phyloP scores from a whole-genome alignment of 148 eudicot genomes.

The Salicornia ramosissima region DNA sequence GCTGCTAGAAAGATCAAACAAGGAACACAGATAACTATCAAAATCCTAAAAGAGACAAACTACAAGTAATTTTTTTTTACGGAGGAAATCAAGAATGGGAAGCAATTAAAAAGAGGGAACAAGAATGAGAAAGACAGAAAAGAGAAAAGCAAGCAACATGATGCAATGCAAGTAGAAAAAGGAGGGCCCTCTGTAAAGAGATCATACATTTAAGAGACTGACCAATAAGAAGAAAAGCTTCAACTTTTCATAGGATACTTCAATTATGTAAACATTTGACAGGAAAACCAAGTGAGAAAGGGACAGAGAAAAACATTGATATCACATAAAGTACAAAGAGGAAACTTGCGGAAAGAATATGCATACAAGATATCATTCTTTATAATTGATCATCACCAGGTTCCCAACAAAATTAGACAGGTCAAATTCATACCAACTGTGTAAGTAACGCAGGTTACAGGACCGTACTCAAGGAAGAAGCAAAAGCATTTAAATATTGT shows the following conservation, averaged over 20 bases:
- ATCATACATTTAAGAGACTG: no score
- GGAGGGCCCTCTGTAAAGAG: no score
- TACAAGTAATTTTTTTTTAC: background rate
- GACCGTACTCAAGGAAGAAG: no score
- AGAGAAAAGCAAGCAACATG: background rate
- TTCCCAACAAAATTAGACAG: background rate
- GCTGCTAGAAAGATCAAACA: background rate
- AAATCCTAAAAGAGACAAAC: background rate
- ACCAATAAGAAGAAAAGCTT: no score
- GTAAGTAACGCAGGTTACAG: no score
- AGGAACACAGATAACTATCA: background rate
- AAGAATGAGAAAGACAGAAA: background rate
- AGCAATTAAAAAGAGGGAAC: background rate
- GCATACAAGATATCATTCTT: background rate
- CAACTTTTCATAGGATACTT: no score
- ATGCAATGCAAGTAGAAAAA: no score
- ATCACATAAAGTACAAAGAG: no score
- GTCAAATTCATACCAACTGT: background rate
- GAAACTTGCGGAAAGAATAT: conserved; percentile 16
- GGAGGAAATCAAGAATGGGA: background rate
- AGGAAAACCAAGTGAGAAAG: no score
- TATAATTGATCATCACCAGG: background rate
- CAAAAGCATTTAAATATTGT: no score
- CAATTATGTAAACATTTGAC: no score
- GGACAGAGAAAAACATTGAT: no score